Percentiles rank a stretch among this genome's conserved stretches.
Evolutionary conservation across 2,329 filamentous ascomycete genomes (phyloP).

Genomic region (Penicillium glabrum): DNA sequence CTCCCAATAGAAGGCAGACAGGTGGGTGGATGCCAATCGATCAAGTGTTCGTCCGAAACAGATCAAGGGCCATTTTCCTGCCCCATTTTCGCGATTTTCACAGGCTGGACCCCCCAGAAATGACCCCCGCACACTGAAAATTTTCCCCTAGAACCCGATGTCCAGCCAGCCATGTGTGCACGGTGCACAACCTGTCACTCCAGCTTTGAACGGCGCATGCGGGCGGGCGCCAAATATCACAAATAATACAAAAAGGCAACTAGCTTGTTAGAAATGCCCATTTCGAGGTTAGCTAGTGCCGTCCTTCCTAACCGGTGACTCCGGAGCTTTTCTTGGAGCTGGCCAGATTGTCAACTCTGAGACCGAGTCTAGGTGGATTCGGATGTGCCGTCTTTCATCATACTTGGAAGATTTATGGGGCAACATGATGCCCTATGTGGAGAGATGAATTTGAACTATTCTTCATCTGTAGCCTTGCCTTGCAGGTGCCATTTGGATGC

Average conservation of each 20-base stretch:
- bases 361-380: neutral
- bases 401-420: slow-evolving; percentile 1
- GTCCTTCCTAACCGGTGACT: neutral
- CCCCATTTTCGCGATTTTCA: neutral
- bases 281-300: neutral
- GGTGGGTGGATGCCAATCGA: slow-evolving; percentile 9
- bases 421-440: slow-evolving; percentile 6
- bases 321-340: neutral
- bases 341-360: neutral
- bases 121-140: slow-evolving; percentile 1
- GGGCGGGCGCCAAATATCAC: neutral
- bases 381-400: neutral
- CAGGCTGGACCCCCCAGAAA: neutral
- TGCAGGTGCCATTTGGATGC: slow-evolving; percentile 6
- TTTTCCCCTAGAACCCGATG: neutral
- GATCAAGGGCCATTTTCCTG: slow-evolving; percentile 3
- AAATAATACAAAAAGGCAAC: neutral
- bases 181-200: slow-evolving; percentile 5
- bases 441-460: neutral
- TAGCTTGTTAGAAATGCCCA: neutral
- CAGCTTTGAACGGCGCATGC: neutral
- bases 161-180: slow-evolving; percentile 20
- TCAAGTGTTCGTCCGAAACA: slow-evolving; percentile 10
- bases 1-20: neutral
- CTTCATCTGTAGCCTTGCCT: slow-evolving; percentile 1